Percentiles rank a stretch among this genome's conserved stretches.
Evolutionary conservation across 345 rosid species (phyloP).

Genomic region (Aquilaria malaccensis): DNA sequence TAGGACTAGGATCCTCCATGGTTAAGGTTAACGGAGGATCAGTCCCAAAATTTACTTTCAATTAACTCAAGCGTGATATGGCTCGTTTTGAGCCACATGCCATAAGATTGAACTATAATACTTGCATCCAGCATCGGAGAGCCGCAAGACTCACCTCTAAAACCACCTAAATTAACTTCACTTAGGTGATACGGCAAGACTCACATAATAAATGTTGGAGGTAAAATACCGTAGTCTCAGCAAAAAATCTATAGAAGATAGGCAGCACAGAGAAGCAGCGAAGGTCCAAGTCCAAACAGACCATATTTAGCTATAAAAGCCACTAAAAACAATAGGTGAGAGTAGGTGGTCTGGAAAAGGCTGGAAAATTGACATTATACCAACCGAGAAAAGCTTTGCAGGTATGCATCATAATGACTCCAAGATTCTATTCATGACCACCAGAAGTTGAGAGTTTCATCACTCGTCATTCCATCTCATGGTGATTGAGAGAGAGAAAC

Average conservation of each 20-base stretch:
- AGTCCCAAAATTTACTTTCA: too few species aligned
- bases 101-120: too few species aligned
- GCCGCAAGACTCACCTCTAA: too few species aligned
- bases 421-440: background rate
- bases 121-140: too few species aligned
- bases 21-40: too few species aligned
- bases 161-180: too few species aligned
- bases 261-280: background rate
- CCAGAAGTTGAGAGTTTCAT: constrained; percentile 7
- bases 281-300: background rate
- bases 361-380: constrained; percentile 10
- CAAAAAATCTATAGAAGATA: background rate
- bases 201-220: too few species aligned
- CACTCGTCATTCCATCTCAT: background rate
- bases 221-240: too few species aligned
- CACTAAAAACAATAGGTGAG: background rate
- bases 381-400: constrained; percentile 9
- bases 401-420: background rate
- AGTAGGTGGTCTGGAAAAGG: background rate
- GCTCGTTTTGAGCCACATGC: too few species aligned
- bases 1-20: too few species aligned
- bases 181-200: too few species aligned
- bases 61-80: too few species aligned
- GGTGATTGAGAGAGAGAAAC: constrained; percentile 8
- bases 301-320: background rate